A percentile compares a stretch with the other conserved stretches of the same genome.
These are phyloP conservation scores for Apiospora marii DNA, from an alignment of 2,329 filamentous ascomycete species.

Conservation along the genomic window DNA sequence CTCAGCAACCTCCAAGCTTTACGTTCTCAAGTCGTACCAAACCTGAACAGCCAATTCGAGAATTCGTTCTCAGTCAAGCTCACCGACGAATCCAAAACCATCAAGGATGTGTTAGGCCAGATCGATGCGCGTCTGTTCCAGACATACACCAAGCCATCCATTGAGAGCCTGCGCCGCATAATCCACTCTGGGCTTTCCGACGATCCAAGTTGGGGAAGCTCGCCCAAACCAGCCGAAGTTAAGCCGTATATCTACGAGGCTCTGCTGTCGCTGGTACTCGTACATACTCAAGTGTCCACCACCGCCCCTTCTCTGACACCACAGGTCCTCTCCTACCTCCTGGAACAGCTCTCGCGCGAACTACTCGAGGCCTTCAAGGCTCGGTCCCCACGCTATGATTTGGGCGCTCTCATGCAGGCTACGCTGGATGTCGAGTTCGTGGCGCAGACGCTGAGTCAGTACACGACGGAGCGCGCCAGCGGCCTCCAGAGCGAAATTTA, in stretches of 20 bases:
- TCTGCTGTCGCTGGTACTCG: constrained; percentile 84
- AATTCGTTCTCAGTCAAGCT: constrained; percentile 93
- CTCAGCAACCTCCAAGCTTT: constrained; percentile 90
- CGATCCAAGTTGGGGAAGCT: constrained; percentile 71
- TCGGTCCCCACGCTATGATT: constrained; percentile 70
- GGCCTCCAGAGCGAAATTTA: constrained; percentile 91
- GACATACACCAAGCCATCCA: constrained; percentile 84
- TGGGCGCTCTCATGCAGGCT: constrained; percentile 91
- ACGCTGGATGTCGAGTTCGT: constrained; percentile 98
- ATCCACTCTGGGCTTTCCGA: constrained; percentile 75
- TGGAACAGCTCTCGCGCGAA: constrained; percentile 81
- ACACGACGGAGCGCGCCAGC: constrained; percentile 82
- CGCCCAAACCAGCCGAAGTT: constrained; percentile 75
- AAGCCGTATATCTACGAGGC: constrained; percentile 89
- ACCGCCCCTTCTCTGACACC: constrained; percentile 78
- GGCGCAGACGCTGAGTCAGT: constrained; percentile 89
- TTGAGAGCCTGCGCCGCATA: constrained; percentile 71
- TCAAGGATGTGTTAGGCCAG: constrained; percentile 87
- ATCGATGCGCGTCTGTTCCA: constrained; percentile 93
- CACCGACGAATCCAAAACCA: constrained; percentile 90
- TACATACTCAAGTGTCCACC: constrained; percentile 89
- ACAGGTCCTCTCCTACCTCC: constrained; percentile 84
- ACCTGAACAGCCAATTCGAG: constrained; percentile 91
- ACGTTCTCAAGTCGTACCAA: constrained; percentile 81
- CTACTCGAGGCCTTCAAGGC: constrained; percentile 82